Base-by-base conservation (phyloP, 148 eudicot species). In the Vaccinium myrtillus region DNA sequence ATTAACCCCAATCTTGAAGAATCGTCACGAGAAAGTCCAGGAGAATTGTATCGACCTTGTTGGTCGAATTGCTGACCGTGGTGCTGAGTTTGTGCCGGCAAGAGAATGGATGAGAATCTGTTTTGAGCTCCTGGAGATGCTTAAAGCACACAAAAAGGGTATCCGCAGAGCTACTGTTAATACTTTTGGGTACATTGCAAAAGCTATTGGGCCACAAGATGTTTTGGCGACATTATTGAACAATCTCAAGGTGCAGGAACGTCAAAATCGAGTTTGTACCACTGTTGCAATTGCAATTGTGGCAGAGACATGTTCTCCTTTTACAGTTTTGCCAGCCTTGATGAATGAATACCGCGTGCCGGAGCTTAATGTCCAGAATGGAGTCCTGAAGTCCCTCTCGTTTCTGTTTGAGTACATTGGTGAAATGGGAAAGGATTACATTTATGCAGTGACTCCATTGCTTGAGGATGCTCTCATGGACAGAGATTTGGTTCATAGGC, bases 51-150 rank as follows among this genome's bases (percentile, higher is more conserved):
- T 96, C 59, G 99, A 96, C 87, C 98, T 96, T 75, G 99, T 96
- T 65, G 98, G 98, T 39, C 85, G 98, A 78, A 96, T 96, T 87
- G 99, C 99, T 79, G 98, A 96, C 75, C 94, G 98, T 88, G 99
- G 99, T 70, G 97, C 98, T 10, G 99, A 96, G 88, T 96, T 94
- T 87, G 98, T 96, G 49, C 97, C 99, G 53, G 97, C 99, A 6
- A 92, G 95, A 79, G 99, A 96, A 80, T 96, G 99, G 99, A 94
- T 94, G 99, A 90, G 99, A 75, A 93, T 96, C 85, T 96, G 99
- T 87, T 96, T 96, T 83, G 99, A 96, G 87, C 99, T 96, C 49
- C 90, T 96, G 73, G 98, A 96, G 90, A 96, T 94, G 99, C 98
- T 96, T 50, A 96, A 96, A 84, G 98, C 98, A 36, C 99, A 96